These are phyloP conservation scores for Nyctanthes arbortristis DNA, from an alignment of 257 asterid genomes.

Conservation along the genomic window DNA sequence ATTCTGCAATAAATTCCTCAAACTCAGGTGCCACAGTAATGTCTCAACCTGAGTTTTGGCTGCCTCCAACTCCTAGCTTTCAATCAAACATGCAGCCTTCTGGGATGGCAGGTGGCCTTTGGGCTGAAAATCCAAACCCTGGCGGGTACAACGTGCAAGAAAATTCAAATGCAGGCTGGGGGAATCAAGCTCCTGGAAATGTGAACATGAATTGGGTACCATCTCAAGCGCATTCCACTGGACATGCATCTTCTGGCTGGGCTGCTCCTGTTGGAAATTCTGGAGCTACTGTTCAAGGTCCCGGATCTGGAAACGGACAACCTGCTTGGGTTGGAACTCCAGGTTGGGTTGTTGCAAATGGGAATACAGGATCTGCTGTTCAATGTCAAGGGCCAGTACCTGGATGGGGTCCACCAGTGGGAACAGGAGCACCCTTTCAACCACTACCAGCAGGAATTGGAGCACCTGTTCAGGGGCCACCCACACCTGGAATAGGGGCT, in stretches of 20 bases:
- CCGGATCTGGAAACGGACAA: constrained; percentile 40
- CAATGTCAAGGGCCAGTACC: constrained; percentile 47
- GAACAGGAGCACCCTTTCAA: constrained; percentile 6
- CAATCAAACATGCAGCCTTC: constrained; percentile 62
- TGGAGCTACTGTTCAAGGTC: constrained; percentile 37
- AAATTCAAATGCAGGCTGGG: constrained; percentile 71
- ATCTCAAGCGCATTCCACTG: constrained; percentile 46
- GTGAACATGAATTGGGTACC: constrained; percentile 62
- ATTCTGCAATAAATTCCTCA: constrained; percentile 47
- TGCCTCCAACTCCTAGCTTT: constrained; percentile 47
- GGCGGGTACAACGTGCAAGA: constrained; percentile 54
- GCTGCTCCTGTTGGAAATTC: constrained; percentile 46
- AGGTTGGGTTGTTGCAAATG: constrained; percentile 39
- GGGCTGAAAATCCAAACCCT: constrained; percentile 59
- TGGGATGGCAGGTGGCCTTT: constrained; percentile 42
- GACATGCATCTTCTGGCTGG: constrained; percentile 56
- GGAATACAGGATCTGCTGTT: neutral
- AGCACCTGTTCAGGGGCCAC: constrained; percentile 10
- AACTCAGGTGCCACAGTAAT: constrained; percentile 42
- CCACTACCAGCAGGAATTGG: too few species aligned
- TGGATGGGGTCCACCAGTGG: constrained; percentile 22
- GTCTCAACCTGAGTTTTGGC: constrained; percentile 68
- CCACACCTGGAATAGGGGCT: constrained; percentile 41
- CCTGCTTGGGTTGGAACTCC: constrained; percentile 60
- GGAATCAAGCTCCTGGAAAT: constrained; percentile 42